phyloP scores from a whole-genome alignment of 1,139 yeast species.

The Diutina sp. region DNA sequence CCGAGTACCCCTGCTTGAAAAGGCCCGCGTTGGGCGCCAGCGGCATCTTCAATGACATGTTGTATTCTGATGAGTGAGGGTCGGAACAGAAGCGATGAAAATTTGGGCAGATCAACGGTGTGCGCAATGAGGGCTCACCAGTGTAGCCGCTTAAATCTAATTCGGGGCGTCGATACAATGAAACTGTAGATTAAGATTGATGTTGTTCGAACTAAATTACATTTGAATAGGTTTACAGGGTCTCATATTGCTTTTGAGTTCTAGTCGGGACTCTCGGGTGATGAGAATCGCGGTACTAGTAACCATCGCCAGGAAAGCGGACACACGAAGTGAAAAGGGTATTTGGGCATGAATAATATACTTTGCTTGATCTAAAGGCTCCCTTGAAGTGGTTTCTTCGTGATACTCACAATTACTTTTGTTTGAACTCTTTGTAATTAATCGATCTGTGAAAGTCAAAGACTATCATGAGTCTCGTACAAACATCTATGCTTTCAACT shows the following conservation, averaged over 20 bases:
- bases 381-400: no score
- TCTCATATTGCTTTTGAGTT: background rate
- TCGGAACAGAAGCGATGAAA: background rate
- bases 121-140: background rate
- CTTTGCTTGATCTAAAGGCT: no score
- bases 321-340: no score
- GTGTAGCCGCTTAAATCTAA: background rate
- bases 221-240: background rate
- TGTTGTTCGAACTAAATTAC: no score
- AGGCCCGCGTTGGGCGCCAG: constrained; percentile 88
- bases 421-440: no score
- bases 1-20: constrained; percentile 93
- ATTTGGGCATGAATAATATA: no score
- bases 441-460: no score
- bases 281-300: background rate
- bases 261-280: background rate
- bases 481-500: no score
- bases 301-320: no score
- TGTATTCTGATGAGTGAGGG: background rate
- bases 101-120: background rate
- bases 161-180: background rate
- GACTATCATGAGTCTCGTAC: no score
- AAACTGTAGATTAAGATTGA: no score
- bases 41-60: constrained; percentile 84
- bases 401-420: no score